phyloP scores from a whole-genome alignment of 352 stramenopile genomes.

The Globisporangium cylindrosporum region DNA sequence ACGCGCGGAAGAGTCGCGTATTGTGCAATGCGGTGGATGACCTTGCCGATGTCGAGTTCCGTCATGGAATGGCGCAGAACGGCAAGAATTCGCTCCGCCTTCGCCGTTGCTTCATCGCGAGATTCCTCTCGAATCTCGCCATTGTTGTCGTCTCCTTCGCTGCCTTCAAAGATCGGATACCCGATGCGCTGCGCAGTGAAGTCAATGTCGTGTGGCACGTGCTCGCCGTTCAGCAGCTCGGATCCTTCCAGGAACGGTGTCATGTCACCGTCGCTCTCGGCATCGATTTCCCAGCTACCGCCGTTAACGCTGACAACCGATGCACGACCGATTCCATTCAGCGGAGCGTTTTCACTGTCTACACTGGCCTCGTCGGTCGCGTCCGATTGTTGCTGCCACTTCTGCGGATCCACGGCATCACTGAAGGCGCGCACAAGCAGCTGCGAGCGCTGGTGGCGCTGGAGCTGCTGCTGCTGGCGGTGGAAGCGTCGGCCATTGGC shows the following conservation, averaged over 20 bases:
- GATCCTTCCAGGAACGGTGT: conserved; percentile 27
- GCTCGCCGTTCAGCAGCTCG: conserved; percentile 30
- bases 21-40: conserved; percentile 77
- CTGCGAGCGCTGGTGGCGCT: conserved; percentile 23
- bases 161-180: conserved; percentile 55
- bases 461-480: conserved; percentile 17
- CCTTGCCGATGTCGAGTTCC: conserved; percentile 76
- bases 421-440: conserved; percentile 45
- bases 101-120: conserved; percentile 53
- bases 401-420: conserved; percentile 29
- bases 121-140: conserved; percentile 72
- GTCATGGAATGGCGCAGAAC: conserved; percentile 83
- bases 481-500: conserved; percentile 18
- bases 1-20: conserved; percentile 78
- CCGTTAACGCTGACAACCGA: conserved; percentile 6
- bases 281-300: conserved; percentile 8
- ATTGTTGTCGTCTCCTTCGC: conserved; percentile 24
- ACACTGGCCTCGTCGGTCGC: background rate
- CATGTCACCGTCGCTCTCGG: conserved; percentile 16
- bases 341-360: background rate
- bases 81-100: conserved; percentile 76
- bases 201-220: conserved; percentile 45
- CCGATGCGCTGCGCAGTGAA: conserved; percentile 76
- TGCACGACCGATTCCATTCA: conserved; percentile 15
- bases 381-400: conserved; percentile 12